phyloP scores from a whole-genome alignment of 2,329 filamentous ascomycete species.

The Colletotrichum graminicola region DNA sequence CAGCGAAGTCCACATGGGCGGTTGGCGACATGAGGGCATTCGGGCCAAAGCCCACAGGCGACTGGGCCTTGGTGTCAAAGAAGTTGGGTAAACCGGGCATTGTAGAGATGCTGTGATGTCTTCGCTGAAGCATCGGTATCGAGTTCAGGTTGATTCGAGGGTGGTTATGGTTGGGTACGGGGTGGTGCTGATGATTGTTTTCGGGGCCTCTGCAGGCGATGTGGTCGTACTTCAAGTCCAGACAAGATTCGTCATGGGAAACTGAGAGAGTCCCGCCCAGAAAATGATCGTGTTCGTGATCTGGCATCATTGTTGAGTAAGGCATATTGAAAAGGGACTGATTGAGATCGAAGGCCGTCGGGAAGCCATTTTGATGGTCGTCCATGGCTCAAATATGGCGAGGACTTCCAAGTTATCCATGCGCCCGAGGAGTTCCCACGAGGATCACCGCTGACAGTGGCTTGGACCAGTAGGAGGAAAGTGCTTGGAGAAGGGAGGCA shows the following conservation, averaged over 20 bases:
- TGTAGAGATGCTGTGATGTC: slow-evolving; percentile 33
- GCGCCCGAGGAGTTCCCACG: slow-evolving; percentile 16
- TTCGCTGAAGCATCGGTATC: slow-evolving; percentile 14
- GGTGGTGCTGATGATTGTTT: slow-evolving; percentile 26
- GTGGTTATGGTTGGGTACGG: slow-evolving; percentile 33
- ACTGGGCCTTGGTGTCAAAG: slow-evolving; percentile 6
- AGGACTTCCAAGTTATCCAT: slow-evolving; percentile 5
- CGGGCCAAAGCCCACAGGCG: slow-evolving; percentile 6
- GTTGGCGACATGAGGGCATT: slow-evolving; percentile 28
- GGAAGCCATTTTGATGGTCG: slow-evolving; percentile 37
- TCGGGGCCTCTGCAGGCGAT: slow-evolving; percentile 20
- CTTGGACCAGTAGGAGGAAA: background rate
- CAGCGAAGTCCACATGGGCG: slow-evolving; percentile 9
- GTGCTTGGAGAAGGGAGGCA: background rate
- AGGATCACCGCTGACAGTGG: slow-evolving; percentile 6
- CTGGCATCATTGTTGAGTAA: slow-evolving; percentile 2
- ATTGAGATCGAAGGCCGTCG: slow-evolving; percentile 4
- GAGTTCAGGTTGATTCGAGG: slow-evolving; percentile 37
- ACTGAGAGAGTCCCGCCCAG: background rate
- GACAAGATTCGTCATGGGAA: slow-evolving; percentile 50
- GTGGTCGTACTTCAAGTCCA: slow-evolving; percentile 44
- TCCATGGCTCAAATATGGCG: slow-evolving; percentile 42
- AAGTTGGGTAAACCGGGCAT: slow-evolving; percentile 26
- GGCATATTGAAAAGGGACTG: slow-evolving; percentile 39
- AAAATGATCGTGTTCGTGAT: slow-evolving; percentile 13